Percentiles rank a stretch among this genome's conserved stretches.
These are phyloP conservation scores for Clonostachys rosea DNA, from an alignment of 2,329 filamentous ascomycete species.

Conservation along the genomic window DNA sequence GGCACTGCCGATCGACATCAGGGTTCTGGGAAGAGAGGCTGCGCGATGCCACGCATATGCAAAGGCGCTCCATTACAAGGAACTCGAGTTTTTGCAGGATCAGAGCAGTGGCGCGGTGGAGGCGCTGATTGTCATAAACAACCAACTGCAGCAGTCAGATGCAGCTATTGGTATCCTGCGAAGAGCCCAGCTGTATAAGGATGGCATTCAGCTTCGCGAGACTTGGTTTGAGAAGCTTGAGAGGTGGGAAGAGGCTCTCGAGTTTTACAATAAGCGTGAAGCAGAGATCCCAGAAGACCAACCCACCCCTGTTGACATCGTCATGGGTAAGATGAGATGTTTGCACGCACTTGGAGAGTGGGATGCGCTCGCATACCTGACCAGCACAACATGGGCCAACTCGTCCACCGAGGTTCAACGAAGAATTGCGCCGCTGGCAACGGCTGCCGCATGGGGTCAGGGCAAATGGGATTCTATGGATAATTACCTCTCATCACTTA, in stretches of 20 bases:
- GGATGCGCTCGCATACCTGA: conserved; percentile 85
- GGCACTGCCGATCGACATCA: conserved; percentile 93
- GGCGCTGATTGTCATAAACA: conserved; percentile 98
- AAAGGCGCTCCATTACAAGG: conserved; percentile 98
- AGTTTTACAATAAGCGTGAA: conserved; percentile 87
- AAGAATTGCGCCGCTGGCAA: conserved; percentile 87
- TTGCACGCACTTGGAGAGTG: conserved; percentile 95
- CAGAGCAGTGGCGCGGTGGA: conserved; percentile 95
- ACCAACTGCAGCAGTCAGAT: conserved; percentile 97
- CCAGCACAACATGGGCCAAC: conserved; percentile 90
- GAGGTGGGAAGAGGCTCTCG: conserved; percentile 94
- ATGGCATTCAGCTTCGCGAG: conserved; percentile 89
- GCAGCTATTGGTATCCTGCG: conserved; percentile 96
- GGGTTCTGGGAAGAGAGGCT: conserved; percentile 89
- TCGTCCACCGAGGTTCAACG: conserved; percentile 83
- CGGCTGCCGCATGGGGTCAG: conserved; percentile 92
- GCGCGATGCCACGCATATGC: conserved; percentile 97
- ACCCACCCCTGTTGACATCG: conserved; percentile 76
- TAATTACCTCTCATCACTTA: conserved; percentile 92
- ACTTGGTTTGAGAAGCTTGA: conserved; percentile 99
- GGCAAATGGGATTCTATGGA: conserved; percentile 99
- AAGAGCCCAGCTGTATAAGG: conserved; percentile 91
- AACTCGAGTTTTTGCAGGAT: conserved; percentile 95
- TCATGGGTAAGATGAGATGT: conserved; percentile 99
- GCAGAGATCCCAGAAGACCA: conserved; percentile 55